Evolutionary conservation across 441 rosid genomes (phyloP), one percentile per base, ranked within the genome.

Genomic region (Theobroma grandiflorum): DNA sequence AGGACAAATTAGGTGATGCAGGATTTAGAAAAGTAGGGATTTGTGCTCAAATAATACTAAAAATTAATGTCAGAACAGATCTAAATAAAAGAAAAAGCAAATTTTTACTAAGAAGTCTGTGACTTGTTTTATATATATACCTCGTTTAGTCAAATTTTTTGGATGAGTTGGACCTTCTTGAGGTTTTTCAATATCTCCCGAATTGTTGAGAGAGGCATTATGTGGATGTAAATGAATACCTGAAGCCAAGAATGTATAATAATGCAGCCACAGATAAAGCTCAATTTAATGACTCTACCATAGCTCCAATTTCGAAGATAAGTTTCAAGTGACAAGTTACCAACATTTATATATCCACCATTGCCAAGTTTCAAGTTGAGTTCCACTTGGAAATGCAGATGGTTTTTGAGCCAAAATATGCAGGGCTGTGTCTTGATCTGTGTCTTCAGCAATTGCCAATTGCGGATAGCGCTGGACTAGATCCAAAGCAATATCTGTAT

Each of bases 371-470:
- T 86, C 33, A 80, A 93, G 92, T 6, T 69, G 57, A 74, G 79
- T 75, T 82, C 93, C 94, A 67, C 94, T 91, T 8, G 86, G 89
- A 40, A 91, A 92, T 47, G 93, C 90, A 71, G 86, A 86, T 75
- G 94, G 92, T 38, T 85, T 88, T 76, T 89, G 91, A 80, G 97
- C 97, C 81, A 93, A 82, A 57, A 90, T 82, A 4, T 83, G 81
- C 3, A 93, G 72, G 6, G 91, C 92, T 38, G 94, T 93, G 79
- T 93, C 97, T 1, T 71, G 43, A 70, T 93, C 97, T 11, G 76
- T 82, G 43, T 88, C 90, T 38, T 70, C 53, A 14, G 89, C 82
- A 73, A 68, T 71, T 45, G 85, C 87, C 72, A 90, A 81, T 42
- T 63, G 65, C 6, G 83, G 87, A 53, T 80, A 83, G 47, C 76